phyloP scores from a whole-genome alignment of 352 stramenopile genomes.

The Poterioochromonas sp. region DNA sequence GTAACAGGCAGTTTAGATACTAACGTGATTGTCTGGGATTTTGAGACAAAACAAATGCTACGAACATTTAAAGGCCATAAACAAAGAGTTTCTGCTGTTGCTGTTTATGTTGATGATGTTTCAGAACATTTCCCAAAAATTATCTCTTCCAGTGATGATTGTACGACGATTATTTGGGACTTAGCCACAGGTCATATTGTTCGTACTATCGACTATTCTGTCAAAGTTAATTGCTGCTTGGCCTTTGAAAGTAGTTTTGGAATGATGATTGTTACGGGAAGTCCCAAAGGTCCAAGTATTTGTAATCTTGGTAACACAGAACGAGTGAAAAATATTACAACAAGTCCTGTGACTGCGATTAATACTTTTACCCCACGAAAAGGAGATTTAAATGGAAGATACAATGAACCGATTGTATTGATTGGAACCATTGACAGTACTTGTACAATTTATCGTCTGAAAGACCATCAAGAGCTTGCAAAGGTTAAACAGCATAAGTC shows the following conservation, averaged over 20 bases:
- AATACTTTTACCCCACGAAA: neutral
- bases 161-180: neutral
- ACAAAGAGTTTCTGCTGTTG: neutral
- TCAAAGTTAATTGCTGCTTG: no score
- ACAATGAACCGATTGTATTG: neutral
- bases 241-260: no score
- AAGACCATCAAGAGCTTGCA: neutral
- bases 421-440: neutral
- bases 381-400: neutral
- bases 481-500: neutral
- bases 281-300: neutral
- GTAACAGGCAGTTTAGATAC: constrained; percentile 74
- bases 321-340: neutral
- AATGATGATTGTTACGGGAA: neutral
- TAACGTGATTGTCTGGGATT: constrained; percentile 83
- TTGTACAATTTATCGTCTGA: neutral
- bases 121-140: neutral
- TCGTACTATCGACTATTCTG: neutral
- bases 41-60: constrained; percentile 80
- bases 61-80: constrained; percentile 83
- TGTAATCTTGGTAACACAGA: neutral
- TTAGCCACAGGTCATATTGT: neutral
- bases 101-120: neutral
- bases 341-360: neutral
- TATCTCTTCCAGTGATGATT: neutral